phyloP scores from a whole-genome alignment of 2,329 filamentous ascomycete genomes.

The Cephalotrichum gorgonifer region DNA sequence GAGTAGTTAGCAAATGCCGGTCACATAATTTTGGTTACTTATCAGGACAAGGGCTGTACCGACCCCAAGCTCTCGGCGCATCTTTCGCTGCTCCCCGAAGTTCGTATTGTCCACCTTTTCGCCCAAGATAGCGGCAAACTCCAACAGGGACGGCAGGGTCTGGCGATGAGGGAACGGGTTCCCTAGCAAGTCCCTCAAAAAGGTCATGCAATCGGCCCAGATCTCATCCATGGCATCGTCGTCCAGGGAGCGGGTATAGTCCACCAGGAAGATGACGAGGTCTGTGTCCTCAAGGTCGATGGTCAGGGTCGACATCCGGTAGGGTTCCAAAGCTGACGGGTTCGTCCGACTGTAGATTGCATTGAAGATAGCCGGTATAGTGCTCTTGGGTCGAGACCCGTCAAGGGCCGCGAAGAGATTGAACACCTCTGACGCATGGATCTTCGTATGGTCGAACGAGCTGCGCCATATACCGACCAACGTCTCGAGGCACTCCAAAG shows the following conservation, averaged over 20 bases:
- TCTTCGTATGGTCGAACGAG: conserved; percentile 11
- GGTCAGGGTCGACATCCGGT: conserved; percentile 78
- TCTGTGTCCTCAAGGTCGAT: conserved; percentile 76
- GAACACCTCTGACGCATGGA: conserved; percentile 52
- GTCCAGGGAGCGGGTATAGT: conserved; percentile 82
- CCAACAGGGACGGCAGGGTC: conserved; percentile 72
- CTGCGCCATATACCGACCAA: conserved; percentile 74
- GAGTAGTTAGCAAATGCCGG: conserved; percentile 14
- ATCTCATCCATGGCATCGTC: conserved; percentile 98
- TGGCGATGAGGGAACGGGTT: conserved; percentile 95
- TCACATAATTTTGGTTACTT: not conserved
- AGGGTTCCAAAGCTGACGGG: conserved; percentile 64
- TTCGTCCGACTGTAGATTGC: conserved; percentile 93
- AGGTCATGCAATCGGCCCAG: conserved; percentile 88
- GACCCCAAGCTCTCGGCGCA: conserved; percentile 82
- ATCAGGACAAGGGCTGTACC: conserved; percentile 23
- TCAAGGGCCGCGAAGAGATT: conserved; percentile 85
- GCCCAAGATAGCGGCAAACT: conserved; percentile 82
- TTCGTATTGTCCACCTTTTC: conserved; percentile 97
- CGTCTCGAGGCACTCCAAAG: conserved; percentile 87
- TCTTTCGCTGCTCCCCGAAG: conserved; percentile 86
- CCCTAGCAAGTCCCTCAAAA: conserved; percentile 77
- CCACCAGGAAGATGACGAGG: conserved; percentile 77
- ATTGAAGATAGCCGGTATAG: conserved; percentile 90
- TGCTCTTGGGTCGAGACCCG: conserved; percentile 80